Conservation (phyloP, 331 rosid genomes). For the Erythrophleum ivorense region DNA sequence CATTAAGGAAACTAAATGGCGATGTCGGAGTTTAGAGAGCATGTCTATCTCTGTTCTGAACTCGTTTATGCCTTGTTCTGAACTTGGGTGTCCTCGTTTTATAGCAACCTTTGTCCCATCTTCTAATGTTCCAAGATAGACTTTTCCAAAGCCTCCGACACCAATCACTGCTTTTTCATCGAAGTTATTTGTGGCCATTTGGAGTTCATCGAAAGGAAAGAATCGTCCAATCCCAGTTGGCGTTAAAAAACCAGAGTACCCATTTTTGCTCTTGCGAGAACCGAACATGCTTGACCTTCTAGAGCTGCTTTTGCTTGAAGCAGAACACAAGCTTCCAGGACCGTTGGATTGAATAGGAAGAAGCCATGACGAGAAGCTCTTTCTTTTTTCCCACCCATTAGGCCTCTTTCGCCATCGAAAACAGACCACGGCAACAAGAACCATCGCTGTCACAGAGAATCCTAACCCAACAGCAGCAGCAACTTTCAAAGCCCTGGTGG, state of each 20-base stretch:
- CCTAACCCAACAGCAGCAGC: conserved; percentile 56
- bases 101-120: conserved; percentile 77
- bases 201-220: conserved; percentile 61
- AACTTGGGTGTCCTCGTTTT: conserved; percentile 68
- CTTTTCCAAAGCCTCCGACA: conserved; percentile 89
- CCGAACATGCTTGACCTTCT: conserved; percentile 46
- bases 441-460: conserved; percentile 45
- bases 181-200: conserved; percentile 63
- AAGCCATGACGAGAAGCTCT: conserved; percentile 70
- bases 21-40: conserved; percentile 86
- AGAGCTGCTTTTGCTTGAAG: conserved; percentile 48
- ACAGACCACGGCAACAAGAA: conserved; percentile 45
- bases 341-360: conserved; percentile 53
- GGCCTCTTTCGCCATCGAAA: conserved; percentile 68
- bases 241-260: conserved; percentile 41
- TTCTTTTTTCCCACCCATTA: conserved; percentile 51
- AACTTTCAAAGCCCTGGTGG: conserved; percentile 39
- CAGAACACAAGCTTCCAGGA: conserved; percentile 28
- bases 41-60: conserved; percentile 77
- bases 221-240: conserved; percentile 50
- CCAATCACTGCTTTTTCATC: conserved; percentile 73
- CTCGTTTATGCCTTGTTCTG: conserved; percentile 84
- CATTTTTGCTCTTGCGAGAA: conserved; percentile 61
- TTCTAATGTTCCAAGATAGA: conserved; percentile 69
- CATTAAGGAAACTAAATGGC: conserved; percentile 83